A percentile compares a stretch with the other conserved stretches of the same genome.
Conservation (phyloP, 2,329 filamentous ascomycete species). For the Cryphonectria parasitica region DNA sequence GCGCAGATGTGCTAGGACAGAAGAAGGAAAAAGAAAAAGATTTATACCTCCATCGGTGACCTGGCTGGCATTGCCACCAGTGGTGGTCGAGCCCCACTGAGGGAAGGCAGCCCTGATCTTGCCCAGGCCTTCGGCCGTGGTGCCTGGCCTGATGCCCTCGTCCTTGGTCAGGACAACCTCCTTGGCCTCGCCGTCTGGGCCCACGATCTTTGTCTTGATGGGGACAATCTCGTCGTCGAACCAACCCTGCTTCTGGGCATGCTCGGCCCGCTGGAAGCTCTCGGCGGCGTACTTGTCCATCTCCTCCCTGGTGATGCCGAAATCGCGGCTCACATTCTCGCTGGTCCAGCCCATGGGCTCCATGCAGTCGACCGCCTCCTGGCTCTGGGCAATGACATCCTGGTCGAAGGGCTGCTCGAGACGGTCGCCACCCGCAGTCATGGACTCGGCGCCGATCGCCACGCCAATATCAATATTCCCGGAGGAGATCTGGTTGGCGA, state of each 20-base stretch:
- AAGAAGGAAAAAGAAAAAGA: background rate
- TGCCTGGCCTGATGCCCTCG: conserved; percentile 89
- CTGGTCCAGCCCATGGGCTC: conserved; percentile 98
- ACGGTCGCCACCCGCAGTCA: conserved; percentile 75
- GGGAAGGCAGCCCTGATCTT: conserved; percentile 93
- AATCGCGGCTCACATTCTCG: conserved; percentile 93
- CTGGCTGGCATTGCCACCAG: conserved; percentile 92
- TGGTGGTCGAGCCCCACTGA: conserved; percentile 83
- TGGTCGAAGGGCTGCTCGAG: conserved; percentile 76
- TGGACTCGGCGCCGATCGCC: conserved; percentile 85
- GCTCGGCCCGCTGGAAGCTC: conserved; percentile 85
- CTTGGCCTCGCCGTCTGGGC: conserved; percentile 78
- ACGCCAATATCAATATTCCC: conserved; percentile 87
- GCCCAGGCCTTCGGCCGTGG: conserved; percentile 76
- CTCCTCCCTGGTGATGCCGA: conserved; percentile 76
- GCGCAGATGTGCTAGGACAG: background rate
- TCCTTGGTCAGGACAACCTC: conserved; percentile 81
- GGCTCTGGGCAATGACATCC: conserved; percentile 69
- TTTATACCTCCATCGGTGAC: conserved; percentile 82
- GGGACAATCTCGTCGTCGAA: conserved; percentile 95
- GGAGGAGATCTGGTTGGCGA: conserved; percentile 80
- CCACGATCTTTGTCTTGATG: conserved; percentile 80
- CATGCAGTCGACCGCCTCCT: conserved; percentile 84
- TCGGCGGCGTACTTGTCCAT: conserved; percentile 89
- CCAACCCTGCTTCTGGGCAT: conserved; percentile 86